phyloP scores from a whole-genome alignment of 345 rosid species.

The Cardamine chenopodiifolia region DNA sequence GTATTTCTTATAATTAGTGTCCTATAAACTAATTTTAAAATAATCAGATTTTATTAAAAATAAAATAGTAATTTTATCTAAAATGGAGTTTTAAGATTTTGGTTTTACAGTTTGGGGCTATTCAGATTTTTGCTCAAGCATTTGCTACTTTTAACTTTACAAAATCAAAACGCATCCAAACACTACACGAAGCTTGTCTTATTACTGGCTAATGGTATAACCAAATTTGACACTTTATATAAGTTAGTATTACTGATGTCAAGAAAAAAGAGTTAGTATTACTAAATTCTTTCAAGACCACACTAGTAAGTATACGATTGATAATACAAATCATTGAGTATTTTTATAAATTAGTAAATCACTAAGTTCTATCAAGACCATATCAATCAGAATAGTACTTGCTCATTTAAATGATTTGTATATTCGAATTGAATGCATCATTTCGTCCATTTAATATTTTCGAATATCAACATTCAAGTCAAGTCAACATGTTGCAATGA shows the following conservation, averaged over 20 bases:
- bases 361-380: slow-evolving; percentile 3
- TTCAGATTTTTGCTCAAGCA: too few species aligned
- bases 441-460: slow-evolving; percentile 9
- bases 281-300: neutral
- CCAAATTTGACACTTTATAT: neutral
- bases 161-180: slow-evolving; percentile 34
- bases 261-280: too few species aligned
- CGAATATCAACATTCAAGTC: slow-evolving; percentile 18
- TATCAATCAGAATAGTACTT: neutral
- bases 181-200: slow-evolving; percentile 9
- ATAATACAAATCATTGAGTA: neutral
- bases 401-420: slow-evolving; percentile 1
- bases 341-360: neutral
- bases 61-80: too few species aligned
- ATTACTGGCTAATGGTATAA: slow-evolving; percentile 5
- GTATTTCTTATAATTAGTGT: too few species aligned
- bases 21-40: too few species aligned
- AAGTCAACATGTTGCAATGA: slow-evolving; percentile 24
- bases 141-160: slow-evolving; percentile 27
- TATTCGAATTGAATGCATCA: neutral
- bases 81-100: too few species aligned
- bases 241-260: neutral
- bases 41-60: too few species aligned
- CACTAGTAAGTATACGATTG: neutral
- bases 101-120: too few species aligned